Evolutionary conservation across 2,329 filamentous ascomycete genomes (phyloP).

Genomic region (Calycina herbarum): DNA sequence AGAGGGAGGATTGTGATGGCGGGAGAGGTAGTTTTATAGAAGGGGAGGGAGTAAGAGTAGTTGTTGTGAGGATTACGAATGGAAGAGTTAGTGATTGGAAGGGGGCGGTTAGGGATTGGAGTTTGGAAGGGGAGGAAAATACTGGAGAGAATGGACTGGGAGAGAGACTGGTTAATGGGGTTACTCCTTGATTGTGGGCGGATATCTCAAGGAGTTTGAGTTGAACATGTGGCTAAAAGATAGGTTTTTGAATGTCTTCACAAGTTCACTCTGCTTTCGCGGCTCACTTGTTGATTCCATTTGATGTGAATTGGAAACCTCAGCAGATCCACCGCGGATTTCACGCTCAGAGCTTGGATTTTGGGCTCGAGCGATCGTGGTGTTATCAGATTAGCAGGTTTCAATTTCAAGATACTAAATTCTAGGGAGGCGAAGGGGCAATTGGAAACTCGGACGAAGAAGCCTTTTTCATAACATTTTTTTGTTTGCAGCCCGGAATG

Average conservation of each 20-base stretch:
- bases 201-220: neutral
- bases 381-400: no score
- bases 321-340: no score
- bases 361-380: no score
- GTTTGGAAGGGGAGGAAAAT: conserved; percentile 21
- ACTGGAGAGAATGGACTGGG: neutral
- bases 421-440: no score
- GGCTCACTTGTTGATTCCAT: no score
- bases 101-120: conserved; percentile 85
- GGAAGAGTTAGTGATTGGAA: conserved; percentile 94
- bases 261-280: no score
- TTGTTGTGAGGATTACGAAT: conserved; percentile 80
- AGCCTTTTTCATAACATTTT: no score
- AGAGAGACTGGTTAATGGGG: conserved; percentile 33
- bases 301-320: no score
- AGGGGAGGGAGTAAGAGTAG: conserved; percentile 81
- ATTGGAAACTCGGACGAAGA: no score
- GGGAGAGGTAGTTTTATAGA: conserved; percentile 69
- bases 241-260: neutral
- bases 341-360: no score
- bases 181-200: conserved; percentile 11
- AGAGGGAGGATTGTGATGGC: conserved; percentile 44
- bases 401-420: no score
- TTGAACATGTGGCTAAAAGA: neutral
- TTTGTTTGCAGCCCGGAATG: no score